Base-by-base conservation (phyloP, 2,329 filamentous ascomycete species). In the Aspergillus pseudonomiae region DNA sequence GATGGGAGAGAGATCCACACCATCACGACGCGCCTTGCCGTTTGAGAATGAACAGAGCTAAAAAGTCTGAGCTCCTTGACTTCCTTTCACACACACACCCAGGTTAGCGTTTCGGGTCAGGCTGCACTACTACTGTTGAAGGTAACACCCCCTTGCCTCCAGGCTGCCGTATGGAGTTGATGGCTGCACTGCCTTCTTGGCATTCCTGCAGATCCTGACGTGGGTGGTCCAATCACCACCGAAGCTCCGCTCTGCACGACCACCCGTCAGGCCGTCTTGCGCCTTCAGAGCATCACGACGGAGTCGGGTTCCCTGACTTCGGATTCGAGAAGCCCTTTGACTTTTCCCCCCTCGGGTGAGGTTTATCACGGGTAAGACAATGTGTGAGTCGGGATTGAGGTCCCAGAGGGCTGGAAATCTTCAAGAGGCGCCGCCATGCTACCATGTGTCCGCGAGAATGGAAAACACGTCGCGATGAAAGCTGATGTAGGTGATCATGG, bases 131-230 rank as follows among this genome's bases (percentile, higher is more conserved):
- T 55, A 55, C 52, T 39, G n/a, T 39, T 36, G 52, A 39, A 55
- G 52, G 52, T 39, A 55, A 55, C 34, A 55, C 52, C 52, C 52
- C 52, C 52, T 55, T 55, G 52, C 52, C 52, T 54, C 52, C 52
- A 34, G 32, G 52, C 32, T 52, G 48, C 48, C 19, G 45, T 52
- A 52, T 52, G 48, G 28, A 34, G 28, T 32, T 19, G 28, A 52
- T 52, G 48, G 52, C 52, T 39, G 52, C 52, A 55, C 52, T 55
- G 52, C 52, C 52, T 55, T 55, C 52, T 55, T 55, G 52, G 52
- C 52, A 55, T 39, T 55, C n/a, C 32, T 21, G 52, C 34, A 36
- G 52, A 55, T 55, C 52, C 52, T 55, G 52, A 39, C 6, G 32
- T 55, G 6, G 11, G 30, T 26, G 16, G 21, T 10, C 52, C 52